Base-by-base conservation (phyloP, 176 grass and related monocot genomes). In the Carex pumila region DNA sequence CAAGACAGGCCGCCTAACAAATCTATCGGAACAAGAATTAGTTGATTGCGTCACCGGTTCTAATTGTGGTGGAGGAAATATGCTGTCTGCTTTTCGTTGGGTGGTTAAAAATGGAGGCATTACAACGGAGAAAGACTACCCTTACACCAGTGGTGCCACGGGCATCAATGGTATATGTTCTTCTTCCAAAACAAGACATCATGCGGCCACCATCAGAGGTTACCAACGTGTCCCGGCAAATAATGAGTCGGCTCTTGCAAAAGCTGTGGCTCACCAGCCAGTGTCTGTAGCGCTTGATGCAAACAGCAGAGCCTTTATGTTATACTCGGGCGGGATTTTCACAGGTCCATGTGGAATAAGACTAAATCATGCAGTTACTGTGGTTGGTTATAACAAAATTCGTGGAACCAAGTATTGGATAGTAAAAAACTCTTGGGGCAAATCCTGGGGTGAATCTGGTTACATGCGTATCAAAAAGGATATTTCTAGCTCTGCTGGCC, bases 301-400 rank as follows among this genome's bases (percentile, higher is more conserved):
- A 25, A 25, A 25, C 25, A 25, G 25, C 25, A 25, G 0, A 25
- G 25, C 25, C 25, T 93, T 87, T 59, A 85, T 91, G 84, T 82
- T 87, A 62, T 97, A 97, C 86, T 45, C 45, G 3, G 47, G 86
- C 8, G 94, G 91, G 6, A 84, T 97, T 18, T 97, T 73, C 79
- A 83, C 67, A 13, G 32, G 32, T 34, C 2, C 2, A 34, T 34
- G 32, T 34, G 32, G 32, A 34, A 34, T 3, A 34, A 34, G 32
- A 2, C 32, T 34, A 2, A 34, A 34, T 34, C 32, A 34, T 34
- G 32, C 32, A 34, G 32, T 34, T 34, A 34, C 32, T 34, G 2
- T 34, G 32, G 32, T 34, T 34, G 32, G 32, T 34, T 34, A 34
- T 34, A 34, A 3, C 32, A 34, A 34, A 2, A 3, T 3, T 34